These are phyloP conservation scores for Zasmidium angulare DNA, from an alignment of 2,329 filamentous ascomycete species.

Conservation along the genomic window DNA sequence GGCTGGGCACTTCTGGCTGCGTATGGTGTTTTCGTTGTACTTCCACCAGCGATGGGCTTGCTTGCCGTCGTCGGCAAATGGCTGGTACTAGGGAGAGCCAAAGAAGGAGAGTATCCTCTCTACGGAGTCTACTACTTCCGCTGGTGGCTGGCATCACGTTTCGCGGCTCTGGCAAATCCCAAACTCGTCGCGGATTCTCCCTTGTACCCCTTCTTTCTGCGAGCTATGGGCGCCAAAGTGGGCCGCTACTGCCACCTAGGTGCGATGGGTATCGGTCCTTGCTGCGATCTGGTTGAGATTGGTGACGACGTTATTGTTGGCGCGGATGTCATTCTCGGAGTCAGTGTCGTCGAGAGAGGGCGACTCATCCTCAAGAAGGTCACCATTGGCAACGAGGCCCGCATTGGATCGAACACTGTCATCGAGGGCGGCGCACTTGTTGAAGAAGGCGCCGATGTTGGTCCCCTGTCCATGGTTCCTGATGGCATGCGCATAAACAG, in stretches of 20 bases:
- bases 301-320: constrained; percentile 28
- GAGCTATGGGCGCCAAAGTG: constrained; percentile 25
- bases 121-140: constrained; percentile 59
- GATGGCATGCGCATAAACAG: constrained; percentile 22
- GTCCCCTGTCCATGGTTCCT: constrained; percentile 24
- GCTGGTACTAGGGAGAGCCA: constrained; percentile 54
- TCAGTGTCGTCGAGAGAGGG: constrained; percentile 25
- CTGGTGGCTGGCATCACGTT: constrained; percentile 52
- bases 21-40: constrained; percentile 22
- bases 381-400: constrained; percentile 18
- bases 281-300: constrained; percentile 26
- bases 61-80: constrained; percentile 54
- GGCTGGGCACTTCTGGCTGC: constrained; percentile 22
- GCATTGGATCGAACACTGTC: constrained; percentile 24
- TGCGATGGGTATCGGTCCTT: constrained; percentile 21
- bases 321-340: constrained; percentile 20
- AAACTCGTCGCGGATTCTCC: constrained; percentile 25
- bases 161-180: constrained; percentile 17
- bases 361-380: constrained; percentile 26
- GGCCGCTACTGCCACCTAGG: constrained; percentile 26
- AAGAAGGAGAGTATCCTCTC: constrained; percentile 56
- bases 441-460: constrained; percentile 26
- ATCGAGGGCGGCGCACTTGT: constrained; percentile 26
- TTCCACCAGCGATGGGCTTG: constrained; percentile 23
- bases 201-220: constrained; percentile 21